A percentile compares a stretch with the other conserved stretches of the same genome.
These are phyloP conservation scores for Tolypocladium cylindrosporum DNA, from an alignment of 2,329 filamentous ascomycete genomes.

Conservation along the genomic window DNA sequence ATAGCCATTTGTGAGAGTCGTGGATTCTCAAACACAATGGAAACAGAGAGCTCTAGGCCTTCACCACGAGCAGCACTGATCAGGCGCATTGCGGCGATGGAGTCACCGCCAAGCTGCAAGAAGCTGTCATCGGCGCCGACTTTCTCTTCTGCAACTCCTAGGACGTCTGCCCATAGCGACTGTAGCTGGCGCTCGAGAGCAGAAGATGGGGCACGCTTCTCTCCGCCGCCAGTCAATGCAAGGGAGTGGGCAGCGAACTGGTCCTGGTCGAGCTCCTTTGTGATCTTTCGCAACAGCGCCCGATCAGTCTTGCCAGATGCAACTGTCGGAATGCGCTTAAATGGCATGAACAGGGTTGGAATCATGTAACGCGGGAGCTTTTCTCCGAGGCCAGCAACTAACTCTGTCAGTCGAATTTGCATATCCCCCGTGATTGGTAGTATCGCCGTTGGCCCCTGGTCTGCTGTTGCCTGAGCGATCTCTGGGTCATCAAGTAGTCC, in stretches of 20 bases:
- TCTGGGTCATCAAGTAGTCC: not conserved
- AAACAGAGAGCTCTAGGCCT: not conserved
- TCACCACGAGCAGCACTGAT: not conserved
- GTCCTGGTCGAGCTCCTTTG: not conserved
- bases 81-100: constrained; percentile 4
- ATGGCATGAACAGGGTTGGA: not conserved
- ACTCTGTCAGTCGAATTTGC: not conserved
- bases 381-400: not conserved
- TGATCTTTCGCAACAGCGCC: not conserved
- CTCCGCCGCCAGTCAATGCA: not conserved
- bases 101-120: constrained; percentile 5
- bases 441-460: not conserved
- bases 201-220: not conserved
- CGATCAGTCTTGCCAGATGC: not conserved
- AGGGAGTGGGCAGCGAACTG: not conserved
- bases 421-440: not conserved
- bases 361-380: not conserved
- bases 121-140: constrained; percentile 5
- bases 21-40: not conserved
- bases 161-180: not conserved
- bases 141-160: not conserved
- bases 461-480: not conserved
- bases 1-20: not conserved
- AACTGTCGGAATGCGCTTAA: not conserved
- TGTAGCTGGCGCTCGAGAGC: not conserved